Percentiles rank a stretch among this genome's conserved stretches.
Conservation (phyloP, 73 alveolate genomes). For the Urostyla sp. region DNA sequence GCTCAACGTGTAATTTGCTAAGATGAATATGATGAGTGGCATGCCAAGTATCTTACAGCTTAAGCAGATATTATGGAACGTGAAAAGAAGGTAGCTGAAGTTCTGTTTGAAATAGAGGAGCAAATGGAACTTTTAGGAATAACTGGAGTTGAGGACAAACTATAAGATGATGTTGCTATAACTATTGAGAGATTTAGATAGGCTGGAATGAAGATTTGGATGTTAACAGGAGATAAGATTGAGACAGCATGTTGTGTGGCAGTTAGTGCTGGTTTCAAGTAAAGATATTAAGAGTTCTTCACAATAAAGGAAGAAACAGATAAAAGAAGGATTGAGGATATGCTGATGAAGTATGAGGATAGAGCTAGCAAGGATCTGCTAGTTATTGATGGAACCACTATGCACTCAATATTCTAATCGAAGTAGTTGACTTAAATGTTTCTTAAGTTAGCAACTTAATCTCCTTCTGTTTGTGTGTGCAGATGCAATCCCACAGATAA, state of each 20-base stretch:
- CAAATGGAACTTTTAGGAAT: constrained; percentile 93
- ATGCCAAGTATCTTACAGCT: constrained; percentile 75
- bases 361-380: constrained; percentile 29
- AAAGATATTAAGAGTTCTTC: constrained; percentile 37
- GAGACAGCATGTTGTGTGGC: constrained; percentile 98
- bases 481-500: constrained; percentile 97
- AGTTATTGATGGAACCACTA: constrained; percentile 72
- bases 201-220: constrained; percentile 97
- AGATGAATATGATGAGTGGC: constrained; percentile 73
- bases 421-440: constrained; percentile 45
- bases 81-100: constrained; percentile 77
- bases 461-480: constrained; percentile 79
- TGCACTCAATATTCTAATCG: constrained; percentile 18
- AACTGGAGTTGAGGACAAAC: constrained; percentile 98
- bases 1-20: constrained; percentile 68
- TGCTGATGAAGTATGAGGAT: constrained; percentile 9
- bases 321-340: neutral
- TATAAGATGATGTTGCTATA: constrained; percentile 88
- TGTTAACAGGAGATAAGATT: constrained; percentile 98
- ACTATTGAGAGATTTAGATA: constrained; percentile 92
- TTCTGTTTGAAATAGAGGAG: constrained; percentile 79
- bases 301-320: constrained; percentile 37
- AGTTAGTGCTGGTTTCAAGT: constrained; percentile 91
- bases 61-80: constrained; percentile 74
- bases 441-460: constrained; percentile 51